Base-by-base conservation (phyloP, 768 basidiomycete species). In the Naganishia randhawae region DNA sequence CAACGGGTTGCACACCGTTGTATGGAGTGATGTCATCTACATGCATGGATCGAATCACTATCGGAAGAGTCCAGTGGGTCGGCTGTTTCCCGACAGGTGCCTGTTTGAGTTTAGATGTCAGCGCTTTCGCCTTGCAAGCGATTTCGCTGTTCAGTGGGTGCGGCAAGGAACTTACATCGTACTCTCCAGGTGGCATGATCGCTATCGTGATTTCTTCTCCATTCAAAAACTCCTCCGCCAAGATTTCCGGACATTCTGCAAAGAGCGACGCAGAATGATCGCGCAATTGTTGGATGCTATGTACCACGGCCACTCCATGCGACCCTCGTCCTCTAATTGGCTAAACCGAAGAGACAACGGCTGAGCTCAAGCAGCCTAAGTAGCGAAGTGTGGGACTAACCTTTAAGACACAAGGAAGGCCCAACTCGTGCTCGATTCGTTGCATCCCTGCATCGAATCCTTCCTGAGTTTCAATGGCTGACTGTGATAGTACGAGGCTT, bases 181-280 rank as follows among this genome's bases (percentile, higher is more conserved):
- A 78, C 3, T 73, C 61, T 3, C 77, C 77, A 8, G 77, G 74
- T 19, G 77, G 75, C 73, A 78, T 73, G 39, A 78, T 70, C 0
- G 77, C 72, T 16, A 76, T 68, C 2, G 77, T 78, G 42, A 76
- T 71, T 53, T 78, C 77, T 57, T 78, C 75, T 3, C 72, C 75
- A 3, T 29, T 54, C n/a, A 70, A 61, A 65, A 72, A 77, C 66
- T 74, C 72, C 72, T 75, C 35, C 0, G 57, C 57, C 17, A 50
- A 39, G 63, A 64, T 50, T 32, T 64, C 45, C 16, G 48, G 63
- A 27, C 63, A 50, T 25, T 51, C 48, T 9, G 45, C 39, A 35
- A 51, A 64, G 14, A 64, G 32, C 3, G 17, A 50, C 32, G 45
- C 45, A 29, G 63, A 32, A 50, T 64, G 41, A 27, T 53, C n/a